A percentile compares a stretch with the other conserved stretches of the same genome.
Conservation (phyloP, 768 basidiomycete genomes). For the Leccinellum albellum region DNA sequence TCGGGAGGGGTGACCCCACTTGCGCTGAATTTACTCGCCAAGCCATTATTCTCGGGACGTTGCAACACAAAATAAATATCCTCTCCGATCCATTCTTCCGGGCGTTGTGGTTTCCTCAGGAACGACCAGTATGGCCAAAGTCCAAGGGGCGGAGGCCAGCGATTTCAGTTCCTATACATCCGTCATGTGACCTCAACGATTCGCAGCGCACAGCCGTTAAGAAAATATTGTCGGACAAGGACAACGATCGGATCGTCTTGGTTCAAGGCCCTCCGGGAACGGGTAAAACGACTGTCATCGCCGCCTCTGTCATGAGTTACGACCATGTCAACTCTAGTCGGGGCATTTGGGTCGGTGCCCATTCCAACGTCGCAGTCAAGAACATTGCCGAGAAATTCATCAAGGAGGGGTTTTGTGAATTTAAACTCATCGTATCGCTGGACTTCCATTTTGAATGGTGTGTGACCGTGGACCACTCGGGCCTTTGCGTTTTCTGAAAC, state of each 20-base stretch:
- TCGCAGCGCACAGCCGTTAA: conserved; percentile 29
- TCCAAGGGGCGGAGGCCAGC: not conserved
- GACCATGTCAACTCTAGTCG: conserved; percentile 4
- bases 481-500: not conserved
- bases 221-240: conserved; percentile 25
- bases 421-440: conserved; percentile 41
- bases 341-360: conserved; percentile 41
- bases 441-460: conserved; percentile 48
- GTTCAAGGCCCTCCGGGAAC: conserved; percentile 41
- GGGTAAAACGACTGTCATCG: conserved; percentile 44
- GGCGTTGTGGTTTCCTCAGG: conserved; percentile 26
- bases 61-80: conserved; percentile 19
- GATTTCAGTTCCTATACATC: not conserved
- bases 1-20: conserved; percentile 54
- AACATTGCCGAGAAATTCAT: conserved; percentile 48
- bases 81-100: conserved; percentile 24
- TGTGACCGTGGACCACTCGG: conserved; percentile 1
- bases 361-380: conserved; percentile 51
- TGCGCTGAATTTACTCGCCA: conserved; percentile 42
- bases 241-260: conserved; percentile 21
- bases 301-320: conserved; percentile 31
- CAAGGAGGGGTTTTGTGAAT: conserved; percentile 29
- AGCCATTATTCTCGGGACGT: conserved; percentile 16
- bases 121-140: conserved; percentile 15
- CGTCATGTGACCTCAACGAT: conserved; percentile 14